Evolutionary conservation across 768 basidiomycete species (phyloP), one percentile per base, ranked within the genome.

Genomic region (Psilocybe cyanescens): DNA sequence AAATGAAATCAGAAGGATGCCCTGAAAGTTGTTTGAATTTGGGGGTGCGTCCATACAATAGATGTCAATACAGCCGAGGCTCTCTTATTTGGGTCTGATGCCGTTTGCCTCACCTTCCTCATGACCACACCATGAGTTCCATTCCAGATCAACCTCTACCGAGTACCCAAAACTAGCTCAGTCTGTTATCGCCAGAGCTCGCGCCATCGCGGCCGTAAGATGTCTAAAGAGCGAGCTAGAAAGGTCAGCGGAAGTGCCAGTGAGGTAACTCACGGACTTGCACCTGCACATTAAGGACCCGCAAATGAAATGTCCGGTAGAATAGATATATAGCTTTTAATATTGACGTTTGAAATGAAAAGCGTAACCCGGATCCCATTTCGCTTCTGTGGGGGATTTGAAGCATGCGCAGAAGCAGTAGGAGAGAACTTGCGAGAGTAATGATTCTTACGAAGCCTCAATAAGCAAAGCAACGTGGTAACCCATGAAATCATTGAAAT

Each of bases 91-190:
- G 44, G 47, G 57, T 29, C 54, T 45, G 37, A 37, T 50, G 35
- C 56, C 57, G 46, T 39, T 48, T 33, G 56, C 49, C 35, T 56
- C 61, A 55, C 41, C 31, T 49, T 61, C 58, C 68, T 50, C 68
- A 65, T 67, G 63, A 65, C 66, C 63, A 64, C 53, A 64, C 61
- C 65, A 68, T 60, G 63, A 57, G 59, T 60, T 59, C 57, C 52
- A 53, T 59, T 61, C 58, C 59, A 44, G 53, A 60, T 55, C 51
- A 48, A 16, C 14, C 41, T 12, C 41, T 16, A 44, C 41, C 41
- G 41, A 44, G 41, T 44, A 44, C 41, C 41, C 41, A 2, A 44
- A 16, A 44, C 41, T 44, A 44, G 41, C 41, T 44, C 41, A 8
- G 11, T 16, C 41, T 44, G 41, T n/a, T 14, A n/a, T 14, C 14